Evolutionary conservation across 345 rosid species (phyloP).

Genomic region (Citrus hindsii): DNA sequence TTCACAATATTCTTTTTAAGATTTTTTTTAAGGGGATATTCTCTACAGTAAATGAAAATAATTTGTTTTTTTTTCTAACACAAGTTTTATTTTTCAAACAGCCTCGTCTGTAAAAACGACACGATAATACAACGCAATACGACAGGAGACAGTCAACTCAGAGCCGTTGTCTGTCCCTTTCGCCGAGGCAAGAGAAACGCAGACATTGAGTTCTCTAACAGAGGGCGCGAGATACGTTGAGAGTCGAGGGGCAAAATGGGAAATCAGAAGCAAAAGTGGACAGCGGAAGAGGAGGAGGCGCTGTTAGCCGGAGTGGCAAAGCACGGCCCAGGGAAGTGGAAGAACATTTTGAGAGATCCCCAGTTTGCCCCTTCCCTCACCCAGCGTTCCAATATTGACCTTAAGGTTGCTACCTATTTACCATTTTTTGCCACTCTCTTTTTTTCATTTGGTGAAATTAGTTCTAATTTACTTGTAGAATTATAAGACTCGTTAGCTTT

Average conservation of each 20-base stretch:
- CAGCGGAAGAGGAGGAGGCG: slow-evolving; percentile 74
- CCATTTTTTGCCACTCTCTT: background rate
- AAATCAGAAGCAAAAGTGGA: slow-evolving; percentile 84
- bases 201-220: background rate
- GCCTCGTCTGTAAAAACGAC: background rate
- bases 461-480: background rate
- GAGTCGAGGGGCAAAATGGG: slow-evolving; percentile 45
- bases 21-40: too few relatives aligned
- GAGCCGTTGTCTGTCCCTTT: background rate
- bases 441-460: background rate
- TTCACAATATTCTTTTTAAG: too few relatives aligned
- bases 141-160: background rate
- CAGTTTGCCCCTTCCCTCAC: slow-evolving; percentile 57
- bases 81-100: background rate
- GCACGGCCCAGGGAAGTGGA: slow-evolving; percentile 92
- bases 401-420: slow-evolving; percentile 49
- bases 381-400: slow-evolving; percentile 83
- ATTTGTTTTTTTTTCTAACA: too few relatives aligned
- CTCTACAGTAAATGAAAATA: too few relatives aligned
- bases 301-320: slow-evolving; percentile 63
- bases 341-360: slow-evolving; percentile 71
- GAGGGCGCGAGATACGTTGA: background rate
- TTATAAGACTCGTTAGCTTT: background rate
- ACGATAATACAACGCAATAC: background rate
- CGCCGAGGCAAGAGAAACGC: background rate